These are phyloP conservation scores for Nelumbo lutea DNA, from an alignment of 164 flowering plant genomes.

Conservation along the genomic window DNA sequence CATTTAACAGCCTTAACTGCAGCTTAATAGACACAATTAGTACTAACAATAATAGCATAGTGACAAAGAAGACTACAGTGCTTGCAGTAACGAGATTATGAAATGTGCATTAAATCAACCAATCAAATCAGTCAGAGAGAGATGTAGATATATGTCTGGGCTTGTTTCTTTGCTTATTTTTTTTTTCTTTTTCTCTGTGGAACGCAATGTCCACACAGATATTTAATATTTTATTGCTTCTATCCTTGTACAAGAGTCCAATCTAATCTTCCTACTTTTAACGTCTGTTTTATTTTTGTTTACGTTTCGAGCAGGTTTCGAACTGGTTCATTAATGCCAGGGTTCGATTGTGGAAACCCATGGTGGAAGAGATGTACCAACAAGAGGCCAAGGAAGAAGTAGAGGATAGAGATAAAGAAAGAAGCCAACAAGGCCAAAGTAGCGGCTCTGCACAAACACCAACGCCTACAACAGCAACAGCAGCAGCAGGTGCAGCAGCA, in stretches of 20 bases:
- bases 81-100: no score
- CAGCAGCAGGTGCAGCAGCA: background rate
- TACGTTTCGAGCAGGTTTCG: slow-evolving; percentile 46
- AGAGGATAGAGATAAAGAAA: slow-evolving; percentile 23
- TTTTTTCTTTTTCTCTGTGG: no score
- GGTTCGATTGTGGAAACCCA: slow-evolving; percentile 95
- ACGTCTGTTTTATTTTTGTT: background rate
- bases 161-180: background rate
- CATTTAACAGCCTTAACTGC: no score
- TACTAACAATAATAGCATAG: no score
- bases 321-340: slow-evolving; percentile 97
- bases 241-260: background rate
- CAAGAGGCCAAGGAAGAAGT: slow-evolving; percentile 53
- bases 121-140: no score
- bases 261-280: background rate
- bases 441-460: slow-evolving; percentile 43
- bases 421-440: slow-evolving; percentile 14
- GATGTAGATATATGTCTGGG: background rate
- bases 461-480: slow-evolving; percentile 22
- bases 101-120: no score
- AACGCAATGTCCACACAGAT: no score
- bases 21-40: no score
- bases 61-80: no score
- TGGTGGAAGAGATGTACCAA: slow-evolving; percentile 92
- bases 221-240: background rate